Conservation (phyloP, 208 protist species). For the Entamoeba invadens region DNA sequence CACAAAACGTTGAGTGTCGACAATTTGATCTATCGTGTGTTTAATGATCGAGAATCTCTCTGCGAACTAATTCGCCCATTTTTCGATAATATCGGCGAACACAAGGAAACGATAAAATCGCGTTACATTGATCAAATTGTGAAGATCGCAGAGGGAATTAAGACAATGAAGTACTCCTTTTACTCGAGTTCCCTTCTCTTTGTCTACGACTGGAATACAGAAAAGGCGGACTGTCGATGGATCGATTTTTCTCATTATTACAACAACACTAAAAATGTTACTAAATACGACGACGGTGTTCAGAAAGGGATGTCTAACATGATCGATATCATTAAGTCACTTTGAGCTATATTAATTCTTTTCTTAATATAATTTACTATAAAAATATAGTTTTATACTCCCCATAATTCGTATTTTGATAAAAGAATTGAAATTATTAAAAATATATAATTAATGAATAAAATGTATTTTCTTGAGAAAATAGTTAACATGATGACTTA, state of each 20-base stretch:
- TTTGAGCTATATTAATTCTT: too few relatives aligned
- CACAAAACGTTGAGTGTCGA: background rate
- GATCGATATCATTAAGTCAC: too few relatives aligned
- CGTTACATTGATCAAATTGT: background rate
- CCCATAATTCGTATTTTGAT: too few relatives aligned
- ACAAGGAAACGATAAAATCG: background rate
- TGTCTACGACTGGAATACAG: background rate
- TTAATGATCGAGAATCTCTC: background rate
- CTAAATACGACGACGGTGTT: background rate
- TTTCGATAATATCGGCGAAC: background rate
- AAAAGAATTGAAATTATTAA: too few relatives aligned
- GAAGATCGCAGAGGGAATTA: background rate
- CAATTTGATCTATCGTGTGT: background rate
- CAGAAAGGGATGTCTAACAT: background rate
- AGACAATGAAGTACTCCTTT: background rate
- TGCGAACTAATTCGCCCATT: background rate
- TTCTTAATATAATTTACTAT: too few relatives aligned
- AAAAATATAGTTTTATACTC: too few relatives aligned
- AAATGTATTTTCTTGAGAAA: too few relatives aligned
- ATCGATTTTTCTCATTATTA: background rate
- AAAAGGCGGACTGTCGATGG: background rate
- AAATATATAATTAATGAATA: too few relatives aligned
- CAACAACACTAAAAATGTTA: background rate
- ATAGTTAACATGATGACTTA: too few relatives aligned
- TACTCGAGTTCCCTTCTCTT: background rate